These are phyloP conservation scores for Nemania abortiva DNA, from an alignment of 2,329 filamentous ascomycete species.

Conservation along the genomic window DNA sequence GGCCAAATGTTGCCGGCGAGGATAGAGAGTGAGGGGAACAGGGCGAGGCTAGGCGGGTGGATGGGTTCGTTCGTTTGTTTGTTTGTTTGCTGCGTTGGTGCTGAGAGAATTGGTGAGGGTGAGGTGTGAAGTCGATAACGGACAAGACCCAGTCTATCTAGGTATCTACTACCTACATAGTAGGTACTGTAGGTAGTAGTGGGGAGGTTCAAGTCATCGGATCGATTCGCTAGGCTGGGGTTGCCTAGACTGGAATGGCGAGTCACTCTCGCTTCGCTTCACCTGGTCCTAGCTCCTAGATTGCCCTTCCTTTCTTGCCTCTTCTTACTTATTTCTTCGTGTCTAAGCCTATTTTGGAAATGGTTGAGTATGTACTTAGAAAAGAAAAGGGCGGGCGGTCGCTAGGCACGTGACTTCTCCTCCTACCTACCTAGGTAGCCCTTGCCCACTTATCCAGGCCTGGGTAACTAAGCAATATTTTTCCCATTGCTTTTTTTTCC, in stretches of 20 bases:
- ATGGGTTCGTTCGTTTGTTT: no score
- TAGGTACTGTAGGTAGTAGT: no score
- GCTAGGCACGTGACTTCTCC: not conserved
- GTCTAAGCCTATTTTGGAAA: not conserved
- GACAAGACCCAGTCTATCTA: no score
- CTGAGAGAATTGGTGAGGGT: not conserved
- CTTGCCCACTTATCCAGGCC: no score
- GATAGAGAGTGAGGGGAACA: not conserved
- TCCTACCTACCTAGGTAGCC: not conserved
- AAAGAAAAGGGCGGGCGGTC: not conserved
- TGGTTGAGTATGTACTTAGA: no score
- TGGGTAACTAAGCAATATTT: no score
- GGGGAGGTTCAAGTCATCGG: constrained; percentile 9
- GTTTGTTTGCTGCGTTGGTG: not conserved
- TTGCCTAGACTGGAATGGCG: not conserved
- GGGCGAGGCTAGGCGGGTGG: not conserved
- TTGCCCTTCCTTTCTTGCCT: not conserved
- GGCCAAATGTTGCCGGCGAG: not conserved
- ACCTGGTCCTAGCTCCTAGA: constrained; percentile 1
- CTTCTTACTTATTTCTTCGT: no score
- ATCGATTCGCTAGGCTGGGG: not conserved
- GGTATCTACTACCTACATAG: no score
- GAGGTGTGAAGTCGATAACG: not conserved
- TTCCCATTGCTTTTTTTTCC: not conserved
- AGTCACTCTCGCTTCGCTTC: not conserved